Base-by-base conservation (phyloP, 306 rosid genomes). In the Medicago lupulina region DNA sequence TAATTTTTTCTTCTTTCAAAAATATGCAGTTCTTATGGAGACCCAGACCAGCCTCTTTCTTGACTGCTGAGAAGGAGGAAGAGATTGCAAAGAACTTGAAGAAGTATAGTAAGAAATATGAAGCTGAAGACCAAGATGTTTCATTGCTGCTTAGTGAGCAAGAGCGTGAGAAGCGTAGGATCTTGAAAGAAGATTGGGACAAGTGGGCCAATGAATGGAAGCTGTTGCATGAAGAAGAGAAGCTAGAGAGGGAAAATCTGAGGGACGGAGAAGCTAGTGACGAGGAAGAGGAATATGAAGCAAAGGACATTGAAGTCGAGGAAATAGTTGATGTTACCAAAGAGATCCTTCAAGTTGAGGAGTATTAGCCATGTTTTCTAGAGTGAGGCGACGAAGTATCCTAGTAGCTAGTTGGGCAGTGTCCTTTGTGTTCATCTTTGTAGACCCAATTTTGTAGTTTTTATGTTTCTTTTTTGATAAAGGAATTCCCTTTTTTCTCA, bases 241-340 rank as follows among this genome's bases (percentile, higher is more conserved):
- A 77, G 74, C 54, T 61, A 3, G 57, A 31, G 12, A 81, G 98
- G 80, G 82, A 84, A 81, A 67, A 76, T 31, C 92, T 93, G 1
- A 75, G 98, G 78, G 96, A 93, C 0, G 98, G 98, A 4, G 98
- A 93, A 72, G 97, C 86, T 4, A 91, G 98, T 23, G 98, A 93
- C 3, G 98, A 93, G 63, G 98, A 93, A 61, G 98, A 91, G 70
- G 98, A 93, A 79, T 93, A 91, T 0, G 97, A 93, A 80, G 98
- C 98, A 7, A 93, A 91, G 85, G 97, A 91, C 60, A 83, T 93
- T 0, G 96, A 91, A 67, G 92, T 93, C 0, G 98, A 93, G 81
- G 98, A 93, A 80, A 66, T 87, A 15, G 25, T 93, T 2, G 78
- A 81, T 34, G 89, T 82, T 0, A 19, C 77, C 4, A 87, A 88